Evolutionary conservation across 441 rosid species (phyloP).

Genomic region (Populus trichocarpa): DNA sequence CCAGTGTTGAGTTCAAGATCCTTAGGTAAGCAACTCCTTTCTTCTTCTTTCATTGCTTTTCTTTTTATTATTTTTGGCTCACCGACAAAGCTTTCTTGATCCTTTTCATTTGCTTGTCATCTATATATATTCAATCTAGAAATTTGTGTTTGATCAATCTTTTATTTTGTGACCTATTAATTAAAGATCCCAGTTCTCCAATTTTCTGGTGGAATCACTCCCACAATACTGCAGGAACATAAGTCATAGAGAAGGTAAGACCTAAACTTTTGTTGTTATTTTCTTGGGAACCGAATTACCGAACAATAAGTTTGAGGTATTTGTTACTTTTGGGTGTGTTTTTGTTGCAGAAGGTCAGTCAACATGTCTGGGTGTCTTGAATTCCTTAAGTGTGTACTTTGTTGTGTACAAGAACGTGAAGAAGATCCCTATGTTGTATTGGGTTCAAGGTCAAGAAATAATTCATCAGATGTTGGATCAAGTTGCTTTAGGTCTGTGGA

Average conservation of each 20-base stretch:
- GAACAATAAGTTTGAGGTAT: background rate
- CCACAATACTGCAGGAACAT: background rate
- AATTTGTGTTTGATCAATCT: too few relatives aligned
- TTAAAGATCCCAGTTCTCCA: too few relatives aligned
- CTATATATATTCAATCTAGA: too few relatives aligned
- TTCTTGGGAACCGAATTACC: background rate
- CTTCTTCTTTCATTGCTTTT: too few relatives aligned
- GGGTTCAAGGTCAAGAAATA: background rate
- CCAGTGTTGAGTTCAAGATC: too few relatives aligned
- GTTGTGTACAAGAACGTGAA: constrained; percentile 7
- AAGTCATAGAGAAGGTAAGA: background rate
- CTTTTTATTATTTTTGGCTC: too few relatives aligned
- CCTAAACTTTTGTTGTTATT: background rate
- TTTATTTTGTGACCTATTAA: too few relatives aligned
- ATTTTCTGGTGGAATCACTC: background rate
- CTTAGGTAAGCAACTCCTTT: too few relatives aligned
- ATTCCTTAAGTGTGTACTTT: constrained; percentile 6
- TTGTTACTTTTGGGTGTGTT: background rate
- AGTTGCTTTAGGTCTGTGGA: background rate
- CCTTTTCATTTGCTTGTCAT: too few relatives aligned
- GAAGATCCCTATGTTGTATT: background rate
- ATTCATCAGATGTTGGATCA: background rate
- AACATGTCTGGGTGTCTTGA: constrained; percentile 5
- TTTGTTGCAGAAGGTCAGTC: background rate
- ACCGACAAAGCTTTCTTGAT: too few relatives aligned